Percentiles rank a stretch among this genome's conserved stretches.
These are phyloP conservation scores for Lactuca sativa DNA, from an alignment of 129 eudicot species.

Conservation along the genomic window DNA sequence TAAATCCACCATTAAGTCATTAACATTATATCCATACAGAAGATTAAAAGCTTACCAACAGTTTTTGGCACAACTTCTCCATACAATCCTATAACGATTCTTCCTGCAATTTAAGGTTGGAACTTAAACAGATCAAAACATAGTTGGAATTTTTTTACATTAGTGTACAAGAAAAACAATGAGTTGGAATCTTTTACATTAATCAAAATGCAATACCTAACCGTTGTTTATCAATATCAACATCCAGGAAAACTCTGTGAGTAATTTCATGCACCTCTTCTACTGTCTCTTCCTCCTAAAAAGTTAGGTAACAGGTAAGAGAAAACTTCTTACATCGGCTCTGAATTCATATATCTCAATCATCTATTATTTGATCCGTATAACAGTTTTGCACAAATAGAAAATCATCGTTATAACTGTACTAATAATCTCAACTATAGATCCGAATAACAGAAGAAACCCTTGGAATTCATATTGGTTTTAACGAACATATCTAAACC, in stretches of 20 bases:
- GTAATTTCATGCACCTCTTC: constrained; percentile 75
- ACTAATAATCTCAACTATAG: not conserved
- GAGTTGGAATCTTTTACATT: too few relatives aligned
- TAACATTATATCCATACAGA: not conserved
- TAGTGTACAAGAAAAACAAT: too few relatives aligned
- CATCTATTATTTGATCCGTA: not conserved
- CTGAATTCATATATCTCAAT: not conserved
- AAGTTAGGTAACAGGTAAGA: not conserved
- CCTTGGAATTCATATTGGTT: constrained; percentile 7
- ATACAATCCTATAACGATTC: constrained; percentile 83
- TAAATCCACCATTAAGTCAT: not conserved
- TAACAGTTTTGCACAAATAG: not conserved
- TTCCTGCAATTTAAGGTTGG: constrained; percentile 44
- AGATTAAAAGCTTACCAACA: constrained; percentile 46
- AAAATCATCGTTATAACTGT: not conserved
- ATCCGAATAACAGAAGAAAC: not conserved
- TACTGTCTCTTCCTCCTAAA: constrained; percentile 57
- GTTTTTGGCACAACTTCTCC: constrained; percentile 88
- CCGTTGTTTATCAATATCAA: constrained; percentile 92
- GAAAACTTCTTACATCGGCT: not conserved
- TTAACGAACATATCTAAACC: constrained; percentile 22
- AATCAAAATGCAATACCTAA: constrained; percentile 50
- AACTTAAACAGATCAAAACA: too few relatives aligned
- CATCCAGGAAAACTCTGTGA: constrained; percentile 82
- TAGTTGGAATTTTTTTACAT: too few relatives aligned